phyloP scores from a whole-genome alignment of 345 rosid genomes.

The Hevea brasiliensis region DNA sequence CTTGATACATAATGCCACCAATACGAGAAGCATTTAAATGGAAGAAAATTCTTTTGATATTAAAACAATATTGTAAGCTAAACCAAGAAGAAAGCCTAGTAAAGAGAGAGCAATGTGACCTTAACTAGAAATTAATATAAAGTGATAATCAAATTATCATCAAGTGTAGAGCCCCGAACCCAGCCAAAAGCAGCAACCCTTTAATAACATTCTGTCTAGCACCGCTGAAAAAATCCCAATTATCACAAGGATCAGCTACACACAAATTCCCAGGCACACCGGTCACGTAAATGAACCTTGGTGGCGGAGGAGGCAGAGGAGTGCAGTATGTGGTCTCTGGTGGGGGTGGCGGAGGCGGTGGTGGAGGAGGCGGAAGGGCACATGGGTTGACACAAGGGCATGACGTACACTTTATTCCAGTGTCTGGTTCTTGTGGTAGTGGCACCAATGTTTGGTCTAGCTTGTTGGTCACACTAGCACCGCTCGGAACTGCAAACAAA shows the following conservation, averaged over 20 bases:
- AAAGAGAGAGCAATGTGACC: not conserved
- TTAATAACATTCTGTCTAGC: slow-evolving; percentile 1
- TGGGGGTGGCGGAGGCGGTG: slow-evolving; percentile 27
- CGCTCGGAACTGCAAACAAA: slow-evolving; percentile 14
- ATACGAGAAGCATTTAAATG: no score
- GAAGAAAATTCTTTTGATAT: no score
- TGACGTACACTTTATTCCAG: slow-evolving; percentile 44
- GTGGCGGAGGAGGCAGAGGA: slow-evolving; percentile 42
- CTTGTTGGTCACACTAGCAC: slow-evolving; percentile 14
- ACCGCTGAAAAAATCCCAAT: slow-evolving; percentile 41
- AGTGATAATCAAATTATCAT: slow-evolving; percentile 7
- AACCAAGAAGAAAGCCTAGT: no score
- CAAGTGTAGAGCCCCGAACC: slow-evolving; percentile 22
- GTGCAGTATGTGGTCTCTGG: slow-evolving; percentile 27
- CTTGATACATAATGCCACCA: no score
- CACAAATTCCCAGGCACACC: slow-evolving; percentile 50
- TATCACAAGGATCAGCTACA: slow-evolving; percentile 31
- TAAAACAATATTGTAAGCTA: no score
- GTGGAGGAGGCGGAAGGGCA: slow-evolving; percentile 35
- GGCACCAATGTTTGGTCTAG: slow-evolving; percentile 28
- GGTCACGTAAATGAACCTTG: slow-evolving; percentile 48
- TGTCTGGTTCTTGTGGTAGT: slow-evolving; percentile 27
- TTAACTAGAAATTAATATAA: not conserved
- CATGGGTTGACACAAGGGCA: slow-evolving; percentile 58
- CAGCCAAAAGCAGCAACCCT: slow-evolving; percentile 26